Base-by-base conservation (phyloP, 352 stramenopile species). In the Globisporangium echinulatum region DNA sequence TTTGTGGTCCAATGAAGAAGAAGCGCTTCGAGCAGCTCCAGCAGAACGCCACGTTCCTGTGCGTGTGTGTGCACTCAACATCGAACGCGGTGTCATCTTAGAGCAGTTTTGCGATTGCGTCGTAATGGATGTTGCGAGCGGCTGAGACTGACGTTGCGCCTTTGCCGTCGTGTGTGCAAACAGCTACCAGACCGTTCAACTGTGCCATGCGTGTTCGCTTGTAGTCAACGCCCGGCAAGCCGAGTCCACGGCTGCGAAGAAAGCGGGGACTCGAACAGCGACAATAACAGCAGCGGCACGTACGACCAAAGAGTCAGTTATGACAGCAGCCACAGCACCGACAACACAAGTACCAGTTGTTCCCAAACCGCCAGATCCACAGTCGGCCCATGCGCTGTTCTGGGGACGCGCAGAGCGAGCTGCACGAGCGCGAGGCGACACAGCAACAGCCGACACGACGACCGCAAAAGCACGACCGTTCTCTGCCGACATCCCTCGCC, bases 1-100 rank as follows among this genome's bases (percentile, higher is more conserved):
- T 67, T 42, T 74, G 58, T 25, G 65, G 70, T 11, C 60, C 66
- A 0, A 69, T 75, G 56, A 72, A 64, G 53, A 61, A 63, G 25
- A 66, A 72, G 14, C 69, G 66, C 14, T 82, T 73, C 46, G 71
- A 78, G 39, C 63, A 84, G 55, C 58, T 84, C 46, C 74, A 82
- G 51, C 53, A 70, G 13, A 63, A 67, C 8, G 56, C 68, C 7
- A 62, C 60, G 19, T 84, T 76, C 50, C 64, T 80, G 75, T 82
- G 53, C 53, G 75, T 72, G 13, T 4, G 13, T 4, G 17, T 52
- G 15, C 9, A 47, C 49, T 53, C 19, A 9, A 1, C 8, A 5
- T 33, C 19, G 25, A 33, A 33, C 2, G 25, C 25, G 25, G 25
- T 1, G 25, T 33, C 25, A 3, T 33, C 1, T 33, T 33, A 33